Evolutionary conservation across 179 eudicot species (phyloP).

Genomic region (Dionaea muscipula): DNA sequence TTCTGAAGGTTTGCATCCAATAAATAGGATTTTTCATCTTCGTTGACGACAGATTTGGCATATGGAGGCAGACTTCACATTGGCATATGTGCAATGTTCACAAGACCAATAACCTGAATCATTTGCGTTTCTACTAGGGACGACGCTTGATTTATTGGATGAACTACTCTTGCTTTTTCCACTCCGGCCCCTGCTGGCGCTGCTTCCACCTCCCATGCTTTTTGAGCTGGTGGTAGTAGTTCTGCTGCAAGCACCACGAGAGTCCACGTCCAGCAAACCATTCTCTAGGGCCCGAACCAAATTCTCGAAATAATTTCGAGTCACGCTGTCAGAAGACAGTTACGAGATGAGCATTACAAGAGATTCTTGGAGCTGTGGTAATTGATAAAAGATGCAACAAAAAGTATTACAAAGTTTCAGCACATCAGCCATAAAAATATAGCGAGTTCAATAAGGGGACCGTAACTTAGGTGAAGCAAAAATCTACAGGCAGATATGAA

Average conservation of each 20-base stretch:
- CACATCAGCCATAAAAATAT: no score
- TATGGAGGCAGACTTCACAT: neutral
- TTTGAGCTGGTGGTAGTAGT: conserved; percentile 3
- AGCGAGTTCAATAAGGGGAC: no score
- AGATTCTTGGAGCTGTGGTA: conserved; percentile 4
- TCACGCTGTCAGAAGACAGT: conserved; percentile 4
- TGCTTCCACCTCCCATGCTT: conserved; percentile 4
- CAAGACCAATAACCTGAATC: conserved; percentile 8
- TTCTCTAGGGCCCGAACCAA: no score
- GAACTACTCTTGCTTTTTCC: conserved; percentile 2
- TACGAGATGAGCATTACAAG: conserved; percentile 4
- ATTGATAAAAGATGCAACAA: neutral
- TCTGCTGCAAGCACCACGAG: no score
- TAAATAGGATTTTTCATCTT: no score
- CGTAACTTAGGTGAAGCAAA: no score
- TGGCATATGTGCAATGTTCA: conserved; percentile 10
- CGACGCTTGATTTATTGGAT: conserved; percentile 4
- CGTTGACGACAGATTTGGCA: no score
- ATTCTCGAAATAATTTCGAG: no score
- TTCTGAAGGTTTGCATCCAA: no score
- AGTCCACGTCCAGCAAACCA: no score
- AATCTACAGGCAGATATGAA: no score
- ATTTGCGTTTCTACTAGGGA: neutral
- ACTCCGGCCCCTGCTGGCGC: conserved; percentile 4
- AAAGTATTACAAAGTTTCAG: no score